phyloP scores from a whole-genome alignment of 345 rosid species.

The Eucalyptus coolabah region DNA sequence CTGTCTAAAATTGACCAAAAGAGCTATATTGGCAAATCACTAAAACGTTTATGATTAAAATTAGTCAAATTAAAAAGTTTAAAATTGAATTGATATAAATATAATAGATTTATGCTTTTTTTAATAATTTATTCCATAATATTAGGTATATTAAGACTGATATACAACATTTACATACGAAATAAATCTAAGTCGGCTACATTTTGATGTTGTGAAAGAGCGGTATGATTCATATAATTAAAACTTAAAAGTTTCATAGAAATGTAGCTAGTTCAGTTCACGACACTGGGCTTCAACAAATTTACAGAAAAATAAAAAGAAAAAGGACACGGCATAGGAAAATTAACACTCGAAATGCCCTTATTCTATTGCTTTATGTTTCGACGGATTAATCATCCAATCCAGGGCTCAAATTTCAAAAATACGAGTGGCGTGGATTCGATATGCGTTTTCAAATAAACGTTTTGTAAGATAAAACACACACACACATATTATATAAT shows the following conservation, averaged over 20 bases:
- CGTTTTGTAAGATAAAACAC: background rate
- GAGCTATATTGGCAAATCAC: accelerated
- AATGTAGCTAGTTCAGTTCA: background rate
- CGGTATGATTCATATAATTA: background rate
- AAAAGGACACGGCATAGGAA: background rate
- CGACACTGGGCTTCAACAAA: background rate
- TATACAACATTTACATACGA: background rate
- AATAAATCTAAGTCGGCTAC: background rate
- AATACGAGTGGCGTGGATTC: background rate
- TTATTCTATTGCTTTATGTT: background rate
- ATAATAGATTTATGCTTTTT: no score
- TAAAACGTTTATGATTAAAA: no score
- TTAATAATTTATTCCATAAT: background rate
- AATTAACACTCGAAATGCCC: background rate
- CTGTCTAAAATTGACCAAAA: accelerated
- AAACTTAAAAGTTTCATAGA: background rate
- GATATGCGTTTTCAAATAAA: background rate
- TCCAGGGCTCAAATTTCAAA: background rate
- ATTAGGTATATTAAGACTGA: background rate
- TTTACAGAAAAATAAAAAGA: background rate
- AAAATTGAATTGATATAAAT: no score
- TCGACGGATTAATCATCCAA: background rate
- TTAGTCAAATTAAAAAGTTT: no score
- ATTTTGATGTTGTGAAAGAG: background rate
- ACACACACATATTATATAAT: background rate